phyloP scores from a whole-genome alignment of 768 basidiomycete species.

The Leccinum fibrillosum region DNA sequence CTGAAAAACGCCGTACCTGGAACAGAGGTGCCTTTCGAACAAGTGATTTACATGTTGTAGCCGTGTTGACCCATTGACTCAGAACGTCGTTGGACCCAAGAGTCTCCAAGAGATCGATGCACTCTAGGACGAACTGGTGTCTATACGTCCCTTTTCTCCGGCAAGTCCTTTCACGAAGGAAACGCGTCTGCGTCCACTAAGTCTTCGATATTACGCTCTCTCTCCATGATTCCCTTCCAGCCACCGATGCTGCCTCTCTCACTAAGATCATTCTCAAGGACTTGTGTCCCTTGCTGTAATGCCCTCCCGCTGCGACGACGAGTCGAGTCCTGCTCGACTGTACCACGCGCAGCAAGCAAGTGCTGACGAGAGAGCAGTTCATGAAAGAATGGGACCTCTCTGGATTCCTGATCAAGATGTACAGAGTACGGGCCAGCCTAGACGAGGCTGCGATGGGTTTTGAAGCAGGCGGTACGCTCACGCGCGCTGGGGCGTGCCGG shows the following conservation, averaged over 20 bases:
- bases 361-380: constrained; percentile 58
- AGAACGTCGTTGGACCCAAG: constrained; percentile 29
- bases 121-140: constrained; percentile 67
- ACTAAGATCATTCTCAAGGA: constrained; percentile 90
- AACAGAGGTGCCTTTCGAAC: constrained; percentile 29
- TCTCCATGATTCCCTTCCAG: constrained; percentile 58
- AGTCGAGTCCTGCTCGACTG: constrained; percentile 49
- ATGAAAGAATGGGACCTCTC: constrained; percentile 72
- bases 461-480: constrained; percentile 32
- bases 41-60: neutral
- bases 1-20: constrained; percentile 37
- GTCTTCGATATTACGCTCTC: constrained; percentile 38
- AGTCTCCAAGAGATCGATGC: constrained; percentile 52
- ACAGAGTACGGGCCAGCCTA: constrained; percentile 52
- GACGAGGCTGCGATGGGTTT: constrained; percentile 51
- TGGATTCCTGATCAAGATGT: constrained; percentile 49
- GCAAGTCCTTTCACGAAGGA: constrained; percentile 39
- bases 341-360: constrained; percentile 52
- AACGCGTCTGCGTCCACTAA: constrained; percentile 28
- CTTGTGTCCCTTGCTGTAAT: constrained; percentile 66
- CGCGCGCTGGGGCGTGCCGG: constrained; percentile 55
- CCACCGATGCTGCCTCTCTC: constrained; percentile 62
- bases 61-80: constrained; percentile 7
- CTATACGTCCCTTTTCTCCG: constrained; percentile 52
- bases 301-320: constrained; percentile 27